Percentiles rank a stretch among this genome's conserved stretches.
Conservation (phyloP, 257 asterid species). For the Solanum ossicruentum region DNA sequence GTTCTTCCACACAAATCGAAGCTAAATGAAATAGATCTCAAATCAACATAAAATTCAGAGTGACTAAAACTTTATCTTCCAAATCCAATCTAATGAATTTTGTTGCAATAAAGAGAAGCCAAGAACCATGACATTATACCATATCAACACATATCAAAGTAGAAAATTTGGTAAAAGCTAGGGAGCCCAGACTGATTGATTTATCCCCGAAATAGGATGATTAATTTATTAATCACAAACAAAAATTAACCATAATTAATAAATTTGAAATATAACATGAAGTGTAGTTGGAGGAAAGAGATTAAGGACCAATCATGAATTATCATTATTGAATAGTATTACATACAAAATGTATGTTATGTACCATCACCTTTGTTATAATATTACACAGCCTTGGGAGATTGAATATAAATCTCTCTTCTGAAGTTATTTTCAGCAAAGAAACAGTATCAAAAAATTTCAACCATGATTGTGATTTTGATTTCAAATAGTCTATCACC, state of each 20-base stretch:
- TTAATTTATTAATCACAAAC: no score
- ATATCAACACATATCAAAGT: background rate
- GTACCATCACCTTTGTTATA: background rate
- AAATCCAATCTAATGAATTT: background rate
- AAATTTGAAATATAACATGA: background rate
- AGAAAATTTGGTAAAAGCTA: no score
- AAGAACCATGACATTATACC: background rate
- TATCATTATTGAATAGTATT: no score
- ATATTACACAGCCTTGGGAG: background rate
- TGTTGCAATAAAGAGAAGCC: background rate
- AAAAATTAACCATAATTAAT: background rate
- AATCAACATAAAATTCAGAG: background rate
- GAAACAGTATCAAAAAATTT: background rate
- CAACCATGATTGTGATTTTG: background rate
- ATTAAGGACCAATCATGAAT: no score
- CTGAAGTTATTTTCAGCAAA: background rate
- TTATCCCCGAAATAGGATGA: background rate
- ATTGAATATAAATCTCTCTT: background rate
- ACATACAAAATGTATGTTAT: background rate
- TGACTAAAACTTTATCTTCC: background rate
- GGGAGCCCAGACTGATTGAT: background rate
- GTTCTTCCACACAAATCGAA: no score
- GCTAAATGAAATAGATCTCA: background rate
- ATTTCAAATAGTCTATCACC: background rate
- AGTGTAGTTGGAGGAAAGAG: background rate